Evolutionary conservation across 495 filamentous ascomycete species (phyloP), one percentile per base, ranked within the genome.

Genomic region (Aspergillus sparsus): DNA sequence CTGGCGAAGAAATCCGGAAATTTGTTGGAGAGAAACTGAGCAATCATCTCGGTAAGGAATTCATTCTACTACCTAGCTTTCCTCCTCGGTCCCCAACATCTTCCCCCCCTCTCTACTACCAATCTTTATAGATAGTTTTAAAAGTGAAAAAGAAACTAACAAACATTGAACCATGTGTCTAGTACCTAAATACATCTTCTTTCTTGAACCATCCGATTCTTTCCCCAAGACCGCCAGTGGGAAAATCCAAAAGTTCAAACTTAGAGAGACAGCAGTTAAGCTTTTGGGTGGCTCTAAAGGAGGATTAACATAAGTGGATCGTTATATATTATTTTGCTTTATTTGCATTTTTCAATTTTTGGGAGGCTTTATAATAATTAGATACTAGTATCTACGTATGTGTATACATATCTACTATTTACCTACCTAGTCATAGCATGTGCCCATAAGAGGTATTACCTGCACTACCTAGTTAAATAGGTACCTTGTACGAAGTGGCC

Each of bases 191-290:
- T 84, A 95, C 71, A 85, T 97, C 35, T 97, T 96, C 73, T 96
- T 90, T 80, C 77, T 89, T 2, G 55, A 53, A 5, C 63, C 69
- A 2, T 62, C 64, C 2, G 82, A 86, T 0, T 80, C 83, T 8
- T 94, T 90, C 66, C 94, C 94, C 7, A 97, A 96, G 80, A 98
- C 94, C 18, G 89, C 91, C 16, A 96, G 91, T 69, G 94, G 94
- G 34, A 98, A 98, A 81, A 94, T 98, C 44, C 91, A 97, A 77
- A 97, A 97, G 73, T 97, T 89, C 74, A 95, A 90, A 71, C 74
- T 98, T 66, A 83, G 82, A 70, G 87, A 92, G 39, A 71, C 77
- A 64, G 89, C 87, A 0, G 62, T 84, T 27, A 63, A 77, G 59
- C 62, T 80, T 35, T 50, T 85, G 35, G 69, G 71, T 7, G 71